Evolutionary conservation across 2,329 filamentous ascomycete genomes (phyloP).

Genomic region (Parafenestella ontariensis): DNA sequence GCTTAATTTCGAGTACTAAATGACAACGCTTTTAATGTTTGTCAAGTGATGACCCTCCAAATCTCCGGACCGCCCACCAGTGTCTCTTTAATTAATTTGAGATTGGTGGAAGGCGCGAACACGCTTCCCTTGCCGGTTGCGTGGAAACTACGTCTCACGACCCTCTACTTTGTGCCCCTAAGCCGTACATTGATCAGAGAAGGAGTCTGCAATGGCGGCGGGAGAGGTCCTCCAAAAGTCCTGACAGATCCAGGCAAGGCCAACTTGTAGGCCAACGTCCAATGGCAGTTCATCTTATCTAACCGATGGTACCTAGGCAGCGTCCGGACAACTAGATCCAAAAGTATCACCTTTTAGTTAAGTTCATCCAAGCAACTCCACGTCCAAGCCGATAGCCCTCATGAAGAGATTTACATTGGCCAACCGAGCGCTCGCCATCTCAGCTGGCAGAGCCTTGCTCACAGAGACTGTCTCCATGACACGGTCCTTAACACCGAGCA

Average conservation of each 20-base stretch:
- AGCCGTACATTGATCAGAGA: conserved; percentile 2
- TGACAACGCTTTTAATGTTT: conserved; percentile 18
- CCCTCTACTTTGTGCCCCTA: neutral
- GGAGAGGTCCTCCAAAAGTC: neutral
- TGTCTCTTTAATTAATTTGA: conserved; percentile 29
- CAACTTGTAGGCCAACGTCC: neutral
- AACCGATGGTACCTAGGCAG: neutral
- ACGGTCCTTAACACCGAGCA: conserved; percentile 95
- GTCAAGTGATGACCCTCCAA: conserved; percentile 1
- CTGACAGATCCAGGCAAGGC: neutral
- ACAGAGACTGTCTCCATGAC: conserved; percentile 94
- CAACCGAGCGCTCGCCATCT: conserved; percentile 82
- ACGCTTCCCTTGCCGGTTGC: neutral
- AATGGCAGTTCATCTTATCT: neutral
- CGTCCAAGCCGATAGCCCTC: conserved; percentile 97
- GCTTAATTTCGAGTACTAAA: conserved; percentile 18
- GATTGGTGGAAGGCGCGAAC: conserved; percentile 10
- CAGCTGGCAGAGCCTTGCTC: conserved; percentile 85
- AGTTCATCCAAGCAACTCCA: conserved; percentile 73
- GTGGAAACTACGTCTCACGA: neutral
- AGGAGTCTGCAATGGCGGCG: neutral
- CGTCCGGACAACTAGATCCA: neutral
- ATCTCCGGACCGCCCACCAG: conserved; percentile 6
- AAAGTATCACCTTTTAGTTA: neutral
- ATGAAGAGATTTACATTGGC: conserved; percentile 98